phyloP scores from a whole-genome alignment of 2,329 filamentous ascomycete species.

The Penicillium sp. region DNA sequence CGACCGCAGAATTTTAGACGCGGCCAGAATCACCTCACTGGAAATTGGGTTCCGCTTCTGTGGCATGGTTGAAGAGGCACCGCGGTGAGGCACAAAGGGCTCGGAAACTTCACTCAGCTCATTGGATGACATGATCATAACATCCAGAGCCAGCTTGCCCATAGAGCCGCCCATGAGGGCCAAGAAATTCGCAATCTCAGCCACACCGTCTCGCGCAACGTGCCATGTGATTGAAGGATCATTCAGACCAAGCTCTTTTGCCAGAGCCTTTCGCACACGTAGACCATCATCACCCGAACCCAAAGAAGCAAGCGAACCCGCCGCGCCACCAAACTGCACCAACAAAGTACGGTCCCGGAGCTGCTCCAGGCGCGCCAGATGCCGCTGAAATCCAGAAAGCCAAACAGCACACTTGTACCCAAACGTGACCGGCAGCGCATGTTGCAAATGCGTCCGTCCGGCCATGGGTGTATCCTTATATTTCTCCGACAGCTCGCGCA shows the following conservation, averaged over 20 bases:
- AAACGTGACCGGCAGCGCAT: slow-evolving; percentile 57
- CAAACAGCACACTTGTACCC: slow-evolving; percentile 59
- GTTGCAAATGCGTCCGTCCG: slow-evolving; percentile 57
- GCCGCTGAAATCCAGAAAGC: slow-evolving; percentile 51
- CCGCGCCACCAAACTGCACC: slow-evolving; percentile 58
- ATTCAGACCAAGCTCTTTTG: slow-evolving; percentile 47
- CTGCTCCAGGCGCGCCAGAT: slow-evolving; percentile 49
- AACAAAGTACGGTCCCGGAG: slow-evolving; percentile 48
- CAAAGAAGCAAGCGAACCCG: slow-evolving; percentile 55
- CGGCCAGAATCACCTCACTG: slow-evolving; percentile 56
- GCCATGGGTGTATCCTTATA: slow-evolving; percentile 57
- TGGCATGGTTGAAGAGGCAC: slow-evolving; percentile 57
- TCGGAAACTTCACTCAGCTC: slow-evolving; percentile 56
- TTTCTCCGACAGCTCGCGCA: slow-evolving; percentile 44
- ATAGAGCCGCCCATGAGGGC: slow-evolving; percentile 54
- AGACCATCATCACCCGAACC: slow-evolving; percentile 50
- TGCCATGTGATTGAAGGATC: slow-evolving; percentile 59
- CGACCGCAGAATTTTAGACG: slow-evolving; percentile 54
- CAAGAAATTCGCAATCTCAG: slow-evolving; percentile 55
- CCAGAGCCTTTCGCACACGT: slow-evolving; percentile 50
- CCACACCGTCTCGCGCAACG: slow-evolving; percentile 54
- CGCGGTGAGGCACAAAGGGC: slow-evolving; percentile 55
- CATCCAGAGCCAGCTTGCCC: slow-evolving; percentile 56
- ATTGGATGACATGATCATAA: slow-evolving; percentile 59
- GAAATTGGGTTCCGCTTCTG: slow-evolving; percentile 61